Base-by-base conservation (phyloP, 75 land plant genomes). In the Cupressus sempervirens region DNA sequence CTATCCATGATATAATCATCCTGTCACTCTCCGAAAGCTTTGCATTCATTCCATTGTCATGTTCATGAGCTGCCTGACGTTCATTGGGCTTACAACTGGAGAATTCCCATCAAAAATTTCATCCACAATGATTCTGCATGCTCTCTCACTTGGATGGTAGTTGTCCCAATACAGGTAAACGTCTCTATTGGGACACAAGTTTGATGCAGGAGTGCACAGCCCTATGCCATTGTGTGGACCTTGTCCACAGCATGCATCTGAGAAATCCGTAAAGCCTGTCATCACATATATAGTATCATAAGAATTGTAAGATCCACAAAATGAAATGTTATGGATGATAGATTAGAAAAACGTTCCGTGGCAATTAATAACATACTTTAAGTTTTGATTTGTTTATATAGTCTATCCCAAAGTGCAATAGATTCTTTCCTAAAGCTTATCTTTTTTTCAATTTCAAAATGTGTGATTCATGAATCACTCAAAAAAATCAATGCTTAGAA, bases 71-170 rank as follows among this genome's bases (percentile, higher is more conserved):
- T 90, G 89, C 83, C 84, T 87, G 34, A 95, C 83, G 58, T 95
- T 95, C 89, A 95, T 82, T 1, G 96, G 96, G 79, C 87, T 76
- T 84, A 93, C 88, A 83, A 87, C 86, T 4, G 86, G 53, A 62
- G 54, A 20, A 0, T 88, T 68, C 20, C 95, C 95, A 18, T 48
- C 48, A 52, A 95, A 41, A 77, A 95, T 72, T 54, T 72, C 79
- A 30, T 89, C 40, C 4, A 88, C 93, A 7, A 94, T 89, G 67
- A 94, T 32, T 32, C 87, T 43, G 80, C 84, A 87, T 2, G 89
- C 92, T 80, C 56, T 88, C 82, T 94, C 92, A 12, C 90, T 81
- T 1, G 95, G 95, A 86, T 94, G 95, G 83, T 88, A 94, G 29
- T 90, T 86, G 46, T 94, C 95, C 95, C 95, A 94, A 73, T 91